Evolutionary conservation across 163 green algal genomes (phyloP).

Genomic region (Chlamydomonas reinhardtii): DNA sequence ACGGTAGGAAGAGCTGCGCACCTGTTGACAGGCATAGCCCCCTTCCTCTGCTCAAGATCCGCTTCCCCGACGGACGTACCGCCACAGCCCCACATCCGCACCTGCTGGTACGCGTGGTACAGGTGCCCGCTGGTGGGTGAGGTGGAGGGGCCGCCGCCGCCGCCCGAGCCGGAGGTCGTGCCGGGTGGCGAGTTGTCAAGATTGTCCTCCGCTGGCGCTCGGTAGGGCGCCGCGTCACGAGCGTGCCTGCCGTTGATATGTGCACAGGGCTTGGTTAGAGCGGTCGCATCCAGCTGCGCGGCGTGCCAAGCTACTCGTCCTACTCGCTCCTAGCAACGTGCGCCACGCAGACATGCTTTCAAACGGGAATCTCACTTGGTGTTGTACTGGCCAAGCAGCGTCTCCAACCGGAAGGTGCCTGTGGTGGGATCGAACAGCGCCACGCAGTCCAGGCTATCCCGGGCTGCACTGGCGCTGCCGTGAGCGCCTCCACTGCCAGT

Average conservation of each 20-base stretch:
- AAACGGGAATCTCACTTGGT: conserved; percentile 7
- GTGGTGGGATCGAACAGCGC: conserved; percentile 28
- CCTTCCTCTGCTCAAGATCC: too few relatives aligned
- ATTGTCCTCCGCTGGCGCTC: not conserved
- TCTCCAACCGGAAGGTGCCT: conserved; percentile 24
- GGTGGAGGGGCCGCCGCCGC: not conserved
- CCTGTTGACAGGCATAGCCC: too few relatives aligned
- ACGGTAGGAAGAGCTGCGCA: too few relatives aligned
- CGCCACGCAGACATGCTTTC: too few relatives aligned
- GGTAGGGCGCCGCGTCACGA: conserved; percentile 23
- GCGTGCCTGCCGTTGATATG: conserved; percentile 3
- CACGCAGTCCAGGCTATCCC: conserved; percentile 34
- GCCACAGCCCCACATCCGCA: too few relatives aligned
- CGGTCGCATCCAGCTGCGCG: too few relatives aligned
- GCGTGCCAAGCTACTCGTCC: too few relatives aligned
- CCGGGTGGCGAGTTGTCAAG: not conserved
- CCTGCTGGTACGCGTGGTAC: too few relatives aligned
- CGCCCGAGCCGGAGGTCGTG: conserved; percentile 9
- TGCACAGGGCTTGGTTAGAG: too few relatives aligned
- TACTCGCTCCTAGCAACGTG: too few relatives aligned
- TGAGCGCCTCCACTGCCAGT: not conserved
- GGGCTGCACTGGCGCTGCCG: not conserved
- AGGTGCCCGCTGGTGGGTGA: not conserved
- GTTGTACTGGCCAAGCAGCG: conserved; percentile 25
- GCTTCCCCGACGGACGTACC: too few relatives aligned